These are phyloP conservation scores for Termitomyces sp. DNA, from an alignment of 768 basidiomycete species.

Conservation along the genomic window DNA sequence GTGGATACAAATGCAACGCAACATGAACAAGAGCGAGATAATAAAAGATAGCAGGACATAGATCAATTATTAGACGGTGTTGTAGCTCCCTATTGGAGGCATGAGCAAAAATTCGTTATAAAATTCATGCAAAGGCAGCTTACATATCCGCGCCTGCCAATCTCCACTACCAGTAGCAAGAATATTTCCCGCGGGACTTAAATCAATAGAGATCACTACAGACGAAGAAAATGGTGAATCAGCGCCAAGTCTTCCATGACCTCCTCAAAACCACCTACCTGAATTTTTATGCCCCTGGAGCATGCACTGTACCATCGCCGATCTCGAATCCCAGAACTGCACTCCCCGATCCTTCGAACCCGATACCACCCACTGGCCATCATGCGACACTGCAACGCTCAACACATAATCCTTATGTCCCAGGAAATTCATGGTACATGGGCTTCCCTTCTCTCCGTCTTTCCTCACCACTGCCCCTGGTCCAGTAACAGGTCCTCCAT, in stretches of 20 bases:
- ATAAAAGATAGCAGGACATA: neutral
- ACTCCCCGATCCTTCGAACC: slow-evolving; percentile 95
- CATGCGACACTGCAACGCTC: slow-evolving; percentile 75
- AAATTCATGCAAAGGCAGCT: slow-evolving; percentile 14
- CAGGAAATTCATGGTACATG: slow-evolving; percentile 78
- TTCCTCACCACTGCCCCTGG: slow-evolving; percentile 19
- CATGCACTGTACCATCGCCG: slow-evolving; percentile 82
- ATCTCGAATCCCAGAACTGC: slow-evolving; percentile 85
- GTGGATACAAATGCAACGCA: slow-evolving; percentile 1
- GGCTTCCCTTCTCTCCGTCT: slow-evolving; percentile 51
- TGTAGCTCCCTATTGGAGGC: slow-evolving; percentile 14
- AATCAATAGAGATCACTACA: slow-evolving; percentile 45
- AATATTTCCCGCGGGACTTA: slow-evolving; percentile 39
- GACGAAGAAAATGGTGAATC: neutral
- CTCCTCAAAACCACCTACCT: slow-evolving; percentile 28
- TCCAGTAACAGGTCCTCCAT: slow-evolving; percentile 30
- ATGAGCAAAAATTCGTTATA: neutral
- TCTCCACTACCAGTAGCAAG: slow-evolving; percentile 53
- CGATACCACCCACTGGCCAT: slow-evolving; percentile 91
- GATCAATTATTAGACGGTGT: slow-evolving; percentile 8
- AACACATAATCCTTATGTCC: slow-evolving; percentile 80
- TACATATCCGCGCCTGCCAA: slow-evolving; percentile 51
- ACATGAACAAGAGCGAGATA: neutral
- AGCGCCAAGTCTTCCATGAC: neutral
- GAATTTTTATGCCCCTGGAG: slow-evolving; percentile 70